Percentiles rank a stretch among this genome's conserved stretches.
phyloP scores from a whole-genome alignment of 257 asterid species.

The Voacanga thouarsii region DNA sequence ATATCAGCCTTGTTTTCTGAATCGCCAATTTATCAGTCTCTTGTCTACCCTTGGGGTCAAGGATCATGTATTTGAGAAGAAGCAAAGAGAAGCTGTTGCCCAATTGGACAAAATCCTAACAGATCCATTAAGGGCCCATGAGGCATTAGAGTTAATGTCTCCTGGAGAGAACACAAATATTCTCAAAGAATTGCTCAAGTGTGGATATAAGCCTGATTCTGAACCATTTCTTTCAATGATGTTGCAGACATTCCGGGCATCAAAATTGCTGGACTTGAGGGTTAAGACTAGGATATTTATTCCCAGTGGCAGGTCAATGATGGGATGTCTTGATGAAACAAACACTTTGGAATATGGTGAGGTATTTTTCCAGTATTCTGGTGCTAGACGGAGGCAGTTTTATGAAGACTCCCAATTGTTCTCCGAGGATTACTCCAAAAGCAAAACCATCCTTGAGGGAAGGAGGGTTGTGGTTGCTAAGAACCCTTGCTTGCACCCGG shows the following conservation, averaged over 20 bases:
- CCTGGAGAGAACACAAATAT: slow-evolving; percentile 75
- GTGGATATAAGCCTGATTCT: slow-evolving; percentile 75
- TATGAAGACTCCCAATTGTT: slow-evolving; percentile 23
- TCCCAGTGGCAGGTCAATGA: slow-evolving; percentile 68
- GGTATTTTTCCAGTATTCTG: slow-evolving; percentile 70
- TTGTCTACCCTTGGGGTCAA: slow-evolving; percentile 73
- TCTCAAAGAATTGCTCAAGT: slow-evolving; percentile 75
- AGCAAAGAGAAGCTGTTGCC: slow-evolving; percentile 65
- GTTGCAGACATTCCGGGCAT: slow-evolving; percentile 68
- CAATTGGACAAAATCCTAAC: slow-evolving; percentile 63
- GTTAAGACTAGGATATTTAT: slow-evolving; percentile 60
- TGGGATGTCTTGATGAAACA: slow-evolving; percentile 94
- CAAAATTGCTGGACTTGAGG: slow-evolving; percentile 70
- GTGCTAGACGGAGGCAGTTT: slow-evolving; percentile 34
- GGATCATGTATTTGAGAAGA: slow-evolving; percentile 55
- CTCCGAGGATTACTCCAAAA: slow-evolving; percentile 22
- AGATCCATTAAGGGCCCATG: slow-evolving; percentile 64
- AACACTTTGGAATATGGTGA: slow-evolving; percentile 71
- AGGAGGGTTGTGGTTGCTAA: slow-evolving; percentile 68
- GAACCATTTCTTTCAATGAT: slow-evolving; percentile 92
- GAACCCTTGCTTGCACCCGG: slow-evolving; percentile 96
- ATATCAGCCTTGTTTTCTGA: slow-evolving; percentile 37
- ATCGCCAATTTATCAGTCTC: slow-evolving; percentile 61
- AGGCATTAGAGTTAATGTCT: slow-evolving; percentile 76
- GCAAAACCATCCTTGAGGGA: slow-evolving; percentile 32